Conservation (phyloP, 148 eudicot species). For the Diospyros lotus region DNA sequence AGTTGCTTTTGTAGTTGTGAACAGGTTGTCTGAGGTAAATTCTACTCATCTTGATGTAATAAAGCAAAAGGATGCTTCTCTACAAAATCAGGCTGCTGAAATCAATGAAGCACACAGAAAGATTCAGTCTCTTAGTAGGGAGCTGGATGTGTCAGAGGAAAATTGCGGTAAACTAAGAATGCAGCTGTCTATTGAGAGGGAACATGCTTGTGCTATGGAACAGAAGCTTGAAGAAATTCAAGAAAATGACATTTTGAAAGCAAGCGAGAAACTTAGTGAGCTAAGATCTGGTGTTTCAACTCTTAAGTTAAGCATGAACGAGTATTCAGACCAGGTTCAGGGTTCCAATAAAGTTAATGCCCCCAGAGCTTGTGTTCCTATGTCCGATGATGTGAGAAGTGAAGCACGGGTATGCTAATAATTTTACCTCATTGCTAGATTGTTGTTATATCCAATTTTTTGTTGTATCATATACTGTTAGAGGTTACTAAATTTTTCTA, state of each 20-base stretch:
- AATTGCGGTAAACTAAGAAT: conserved; percentile 22
- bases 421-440: neutral
- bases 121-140: conserved; percentile 32
- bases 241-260: conserved; percentile 29
- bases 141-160: conserved; percentile 27
- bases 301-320: conserved; percentile 34
- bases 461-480: neutral
- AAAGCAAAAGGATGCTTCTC: conserved; percentile 31
- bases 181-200: conserved; percentile 37
- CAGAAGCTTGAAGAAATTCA: conserved; percentile 38
- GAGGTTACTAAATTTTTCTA: neutral
- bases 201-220: conserved; percentile 24
- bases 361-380: neutral
- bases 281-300: conserved; percentile 43
- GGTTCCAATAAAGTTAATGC: conserved; percentile 9
- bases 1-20: conserved; percentile 65
- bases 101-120: conserved; percentile 34
- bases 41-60: conserved; percentile 31
- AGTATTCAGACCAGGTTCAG: conserved; percentile 20
- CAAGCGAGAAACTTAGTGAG: conserved; percentile 46
- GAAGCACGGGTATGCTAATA: conserved; percentile 37
- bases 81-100: conserved; percentile 31
- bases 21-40: conserved; percentile 54
- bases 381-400: conserved; percentile 12
- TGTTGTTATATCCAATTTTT: neutral